Evolutionary conservation across 805 yeast genomes (phyloP), one percentile per base, ranked within the genome.

Genomic region (Candida fluviatilis): DNA sequence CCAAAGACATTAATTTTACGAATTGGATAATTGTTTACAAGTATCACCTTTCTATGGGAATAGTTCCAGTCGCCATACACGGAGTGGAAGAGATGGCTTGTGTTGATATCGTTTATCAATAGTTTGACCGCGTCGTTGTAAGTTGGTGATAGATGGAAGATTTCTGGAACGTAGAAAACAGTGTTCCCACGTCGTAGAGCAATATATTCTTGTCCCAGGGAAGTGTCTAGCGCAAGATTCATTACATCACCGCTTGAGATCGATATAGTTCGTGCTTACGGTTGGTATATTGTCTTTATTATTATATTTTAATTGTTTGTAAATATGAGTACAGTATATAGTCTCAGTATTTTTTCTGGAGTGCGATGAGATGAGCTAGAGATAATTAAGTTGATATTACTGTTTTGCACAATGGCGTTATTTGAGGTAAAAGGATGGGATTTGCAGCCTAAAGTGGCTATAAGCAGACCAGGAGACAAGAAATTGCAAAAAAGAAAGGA

Each of bases 341-440:
- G n/a, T n/a, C n/a, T n/a, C n/a, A n/a, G n/a, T n/a, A n/a, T n/a
- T n/a, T n/a, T 26, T 26, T 26, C 29, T 12, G 29, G 13, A 6
- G 24, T 6, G 24, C 24, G 24, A 21, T 21, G 32, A 23, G 37
- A 33, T 28, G 34, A 29, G 34, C 29, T 34, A 17, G 21, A 12
- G 16, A 18, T 21, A 19, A 10, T 7, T 14, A 33, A 16, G 5
- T 13, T 13, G 31, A 18, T 33, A n/a, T n/a, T n/a, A n/a, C n/a
- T 7, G 17, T 23, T 14, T 25, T 25, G 28, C 32, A 53, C 39
- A 18, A 82, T 82, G 90, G 75, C 85, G 23, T 68, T 87, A 45
- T 87, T 87, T 54, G 74, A 82, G 55, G 89, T 84, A 15, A 86
- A 80, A 37, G 95, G 95, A 13, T 87, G 96, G 96, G 73, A 81